Base-by-base conservation (phyloP, 208 protist genomes). In the Trypanosoma cruzi region DNA sequence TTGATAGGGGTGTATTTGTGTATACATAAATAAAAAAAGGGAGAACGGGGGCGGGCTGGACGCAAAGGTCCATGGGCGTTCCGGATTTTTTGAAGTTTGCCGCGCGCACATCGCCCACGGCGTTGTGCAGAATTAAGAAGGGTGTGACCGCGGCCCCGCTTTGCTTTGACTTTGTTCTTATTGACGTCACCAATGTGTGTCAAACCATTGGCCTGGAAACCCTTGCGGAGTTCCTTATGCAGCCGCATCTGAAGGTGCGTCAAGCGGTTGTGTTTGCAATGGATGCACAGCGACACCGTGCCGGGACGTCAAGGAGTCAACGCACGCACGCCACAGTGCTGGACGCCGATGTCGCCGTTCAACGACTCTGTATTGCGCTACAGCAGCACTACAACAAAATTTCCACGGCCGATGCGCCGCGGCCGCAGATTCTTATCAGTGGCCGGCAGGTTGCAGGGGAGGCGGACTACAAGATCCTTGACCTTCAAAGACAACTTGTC, bases 41-140 rank as follows among this genome's bases (percentile, higher is more conserved):
- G n/a, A n/a, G n/a, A n/a, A n/a, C n/a, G n/a, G n/a, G n/a, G n/a
- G n/a, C n/a, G n/a, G n/a, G n/a, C n/a, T n/a, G n/a, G n/a, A 6
- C 20, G 6, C 11, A 32, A 24, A 2, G n/a, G 34, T 14, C 8
- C 8, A 89, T 96, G 90, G 90, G 90, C 44, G 64, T 96, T 71
- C 90, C 90, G 18, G 90, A 96, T 57, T 87, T 96, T 32, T 71
- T 94, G 2, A 94, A 94, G 76, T 96, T 92, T 75, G 81, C 84
- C 14, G 77, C 83, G 18, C 81, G 88, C 53, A 77, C 73, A 13
- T 80, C 86, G 4, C 90, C 88, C 4, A 71, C 62, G 2, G 84
- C 90, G 54, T 66, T 96, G 26, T 89, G 80, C 48, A 80, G 80
- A 4, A 32, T 96, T 26, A 75, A 88, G 1, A 79, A 79, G 31